phyloP scores from a whole-genome alignment of 2,329 filamentous ascomycete species.

The Juglanconis sp. region DNA sequence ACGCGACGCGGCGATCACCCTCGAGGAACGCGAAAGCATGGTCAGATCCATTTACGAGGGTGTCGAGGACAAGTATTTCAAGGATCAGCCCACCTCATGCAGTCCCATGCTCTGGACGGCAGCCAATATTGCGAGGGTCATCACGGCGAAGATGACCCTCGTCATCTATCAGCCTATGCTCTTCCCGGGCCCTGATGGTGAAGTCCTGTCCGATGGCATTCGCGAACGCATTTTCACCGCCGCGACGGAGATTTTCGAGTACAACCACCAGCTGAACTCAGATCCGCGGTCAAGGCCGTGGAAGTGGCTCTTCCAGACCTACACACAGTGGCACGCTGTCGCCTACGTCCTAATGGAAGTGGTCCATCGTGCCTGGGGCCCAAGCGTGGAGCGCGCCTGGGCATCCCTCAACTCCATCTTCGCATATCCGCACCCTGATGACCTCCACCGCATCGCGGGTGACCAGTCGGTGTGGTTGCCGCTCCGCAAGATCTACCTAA shows the following conservation, averaged over 20 bases:
- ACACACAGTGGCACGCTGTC: slow-evolving; percentile 58
- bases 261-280: slow-evolving; percentile 50
- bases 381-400: slow-evolving; percentile 28
- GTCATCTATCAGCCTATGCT: slow-evolving; percentile 52
- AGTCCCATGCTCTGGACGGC: slow-evolving; percentile 50
- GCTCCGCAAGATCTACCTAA: slow-evolving; percentile 51
- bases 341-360: slow-evolving; percentile 54
- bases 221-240: slow-evolving; percentile 41
- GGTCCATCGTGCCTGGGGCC: slow-evolving; percentile 39
- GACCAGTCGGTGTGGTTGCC: slow-evolving; percentile 51
- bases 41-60: slow-evolving; percentile 31
- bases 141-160: slow-evolving; percentile 53
- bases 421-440: slow-evolving; percentile 32
- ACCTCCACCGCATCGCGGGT: slow-evolving; percentile 42
- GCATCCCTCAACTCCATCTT: slow-evolving; percentile 28
- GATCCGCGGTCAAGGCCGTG: slow-evolving; percentile 47
- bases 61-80: slow-evolving; percentile 53
- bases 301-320: slow-evolving; percentile 59
- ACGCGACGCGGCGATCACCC: slow-evolving; percentile 28
- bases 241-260: slow-evolving; percentile 54
- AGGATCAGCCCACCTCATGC: slow-evolving; percentile 42
- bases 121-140: slow-evolving; percentile 45
- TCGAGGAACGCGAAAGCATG: slow-evolving; percentile 41
- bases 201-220: slow-evolving; percentile 30
- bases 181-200: slow-evolving; percentile 34